Percentiles rank a stretch among this genome's conserved stretches.
phyloP scores from a whole-genome alignment of 2,329 filamentous ascomycete genomes.

The Allantophomopsis lycopodina region DNA sequence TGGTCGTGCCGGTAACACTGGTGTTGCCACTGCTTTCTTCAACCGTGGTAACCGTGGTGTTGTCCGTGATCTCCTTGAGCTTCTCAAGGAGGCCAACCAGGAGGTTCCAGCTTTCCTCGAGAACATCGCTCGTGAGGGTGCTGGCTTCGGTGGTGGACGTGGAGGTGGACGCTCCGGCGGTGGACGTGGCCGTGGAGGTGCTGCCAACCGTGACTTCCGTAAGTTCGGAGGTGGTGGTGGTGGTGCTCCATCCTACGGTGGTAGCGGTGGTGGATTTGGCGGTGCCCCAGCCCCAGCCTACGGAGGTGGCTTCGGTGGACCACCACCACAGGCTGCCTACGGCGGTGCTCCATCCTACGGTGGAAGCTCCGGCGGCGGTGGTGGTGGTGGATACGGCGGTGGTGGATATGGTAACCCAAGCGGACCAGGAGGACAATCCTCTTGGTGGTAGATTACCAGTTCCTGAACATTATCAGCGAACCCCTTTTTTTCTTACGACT shows the following conservation, averaged over 20 bases:
- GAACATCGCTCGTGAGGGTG: conserved; percentile 90
- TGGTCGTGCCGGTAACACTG: conserved; percentile 97
- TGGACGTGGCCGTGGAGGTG: conserved; percentile 58
- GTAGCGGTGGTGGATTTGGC: conserved; percentile 12
- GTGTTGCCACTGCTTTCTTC: conserved; percentile 97
- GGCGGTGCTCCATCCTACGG: conserved; percentile 28
- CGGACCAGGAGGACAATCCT: conserved; percentile 32
- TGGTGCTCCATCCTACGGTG: conserved; percentile 28
- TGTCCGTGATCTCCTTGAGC: conserved; percentile 90
- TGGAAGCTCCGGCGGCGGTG: conserved; percentile 19
- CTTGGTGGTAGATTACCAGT: conserved; percentile 35
- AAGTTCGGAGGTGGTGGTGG: conserved; percentile 48
- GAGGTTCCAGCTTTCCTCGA: conserved; percentile 90
- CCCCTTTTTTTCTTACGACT: conserved; percentile 1
- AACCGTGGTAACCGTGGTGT: conserved; percentile 98
- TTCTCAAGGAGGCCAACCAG: conserved; percentile 97
- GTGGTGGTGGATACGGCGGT: conserved; percentile 47
- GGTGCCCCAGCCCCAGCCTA: conserved; percentile 14
- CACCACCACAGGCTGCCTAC: conserved; percentile 23
- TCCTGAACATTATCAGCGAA: background rate
- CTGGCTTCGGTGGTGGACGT: conserved; percentile 61
- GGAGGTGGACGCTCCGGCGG: conserved; percentile 46
- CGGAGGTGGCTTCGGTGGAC: conserved; percentile 30
- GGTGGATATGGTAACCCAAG: conserved; percentile 40
- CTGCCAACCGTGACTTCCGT: conserved; percentile 79